These are phyloP conservation scores for Penicillium chermesinum DNA, from an alignment of 495 filamentous ascomycete genomes.

Conservation along the genomic window DNA sequence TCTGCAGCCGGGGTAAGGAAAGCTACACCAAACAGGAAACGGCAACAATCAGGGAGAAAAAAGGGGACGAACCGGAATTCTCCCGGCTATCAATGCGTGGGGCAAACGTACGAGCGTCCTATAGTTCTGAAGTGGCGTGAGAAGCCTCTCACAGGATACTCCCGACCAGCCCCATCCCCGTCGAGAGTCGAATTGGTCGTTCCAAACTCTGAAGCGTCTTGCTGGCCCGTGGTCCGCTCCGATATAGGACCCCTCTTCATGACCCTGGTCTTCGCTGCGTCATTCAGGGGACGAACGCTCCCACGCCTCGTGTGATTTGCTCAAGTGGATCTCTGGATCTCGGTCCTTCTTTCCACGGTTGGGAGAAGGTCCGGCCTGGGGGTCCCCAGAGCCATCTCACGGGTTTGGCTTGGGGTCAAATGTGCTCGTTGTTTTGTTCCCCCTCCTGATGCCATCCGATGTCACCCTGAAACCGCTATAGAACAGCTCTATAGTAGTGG, in stretches of 20 bases:
- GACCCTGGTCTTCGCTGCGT: too few species aligned
- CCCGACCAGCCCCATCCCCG: too few species aligned
- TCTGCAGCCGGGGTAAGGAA: too few species aligned
- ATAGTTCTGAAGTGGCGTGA: neutral
- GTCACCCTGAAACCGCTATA: too few species aligned
- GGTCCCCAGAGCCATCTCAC: neutral
- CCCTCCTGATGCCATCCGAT: too few species aligned
- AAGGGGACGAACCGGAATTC: neutral
- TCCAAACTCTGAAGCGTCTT: neutral
- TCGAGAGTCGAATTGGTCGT: too few species aligned
- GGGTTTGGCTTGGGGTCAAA: too few species aligned
- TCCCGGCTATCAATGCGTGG: neutral
- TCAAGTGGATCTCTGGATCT: neutral
- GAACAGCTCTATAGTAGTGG: neutral
- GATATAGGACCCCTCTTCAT: neutral
- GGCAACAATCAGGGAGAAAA: neutral
- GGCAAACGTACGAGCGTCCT: neutral
- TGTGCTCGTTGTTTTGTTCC: too few species aligned
- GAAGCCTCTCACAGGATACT: neutral
- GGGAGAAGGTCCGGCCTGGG: neutral
- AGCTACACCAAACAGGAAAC: too few species aligned
- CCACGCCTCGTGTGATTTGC: too few species aligned
- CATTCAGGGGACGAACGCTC: too few species aligned
- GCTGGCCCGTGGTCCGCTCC: neutral
- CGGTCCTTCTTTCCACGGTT: neutral